These are phyloP conservation scores for Neurospora sp. DNA, from an alignment of 2,329 filamentous ascomycete genomes.

Conservation along the genomic window DNA sequence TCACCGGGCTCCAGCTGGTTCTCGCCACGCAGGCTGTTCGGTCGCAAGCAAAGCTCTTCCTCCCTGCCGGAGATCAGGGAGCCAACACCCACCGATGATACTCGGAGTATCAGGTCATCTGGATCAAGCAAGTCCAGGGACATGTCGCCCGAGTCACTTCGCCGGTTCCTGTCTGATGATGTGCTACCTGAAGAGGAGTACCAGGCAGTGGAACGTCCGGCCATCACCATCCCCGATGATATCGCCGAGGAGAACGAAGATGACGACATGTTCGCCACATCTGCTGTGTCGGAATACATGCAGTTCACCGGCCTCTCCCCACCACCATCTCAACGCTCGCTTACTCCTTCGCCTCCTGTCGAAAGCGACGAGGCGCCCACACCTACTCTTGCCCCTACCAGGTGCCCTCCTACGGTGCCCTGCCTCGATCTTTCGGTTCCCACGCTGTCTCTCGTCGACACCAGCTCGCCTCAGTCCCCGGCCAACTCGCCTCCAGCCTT, in stretches of 20 bases:
- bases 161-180: conserved; percentile 41
- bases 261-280: conserved; percentile 53
- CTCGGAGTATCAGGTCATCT: conserved; percentile 25
- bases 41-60: conserved; percentile 27
- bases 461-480: conserved; percentile 26
- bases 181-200: conserved; percentile 24
- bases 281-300: conserved; percentile 34
- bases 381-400: conserved; percentile 1
- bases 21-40: conserved; percentile 38
- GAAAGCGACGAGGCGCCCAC: conserved; percentile 12
- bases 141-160: conserved; percentile 46
- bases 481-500: conserved; percentile 34
- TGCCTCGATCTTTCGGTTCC: background rate
- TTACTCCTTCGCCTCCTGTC: conserved; percentile 17
- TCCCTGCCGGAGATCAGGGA: conserved; percentile 13
- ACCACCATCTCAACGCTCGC: conserved; percentile 36
- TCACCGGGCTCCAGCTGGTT: conserved; percentile 40
- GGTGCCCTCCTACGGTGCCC: conserved; percentile 5
- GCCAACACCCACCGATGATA: conserved; percentile 14
- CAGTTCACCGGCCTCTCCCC: conserved; percentile 41
- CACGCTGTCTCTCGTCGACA: conserved; percentile 20
- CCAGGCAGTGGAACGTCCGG: conserved; percentile 24
- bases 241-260: conserved; percentile 44
- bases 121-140: conserved; percentile 37
- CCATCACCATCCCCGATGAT: conserved; percentile 33